Evolutionary conservation across 2,329 filamentous ascomycete genomes (phyloP).

Genomic region (Rosellinia necatrix): DNA sequence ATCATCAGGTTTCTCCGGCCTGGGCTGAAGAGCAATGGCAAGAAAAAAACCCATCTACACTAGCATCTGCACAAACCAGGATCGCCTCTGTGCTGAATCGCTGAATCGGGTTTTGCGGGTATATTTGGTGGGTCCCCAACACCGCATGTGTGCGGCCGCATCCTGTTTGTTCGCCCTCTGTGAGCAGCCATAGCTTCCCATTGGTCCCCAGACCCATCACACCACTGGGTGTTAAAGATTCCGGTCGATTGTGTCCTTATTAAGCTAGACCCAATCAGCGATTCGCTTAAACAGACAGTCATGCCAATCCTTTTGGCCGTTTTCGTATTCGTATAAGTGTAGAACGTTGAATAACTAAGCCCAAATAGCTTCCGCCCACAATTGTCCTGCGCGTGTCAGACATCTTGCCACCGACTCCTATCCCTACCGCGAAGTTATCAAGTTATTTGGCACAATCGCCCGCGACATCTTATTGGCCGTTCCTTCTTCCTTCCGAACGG

Average conservation of each 20-base stretch:
- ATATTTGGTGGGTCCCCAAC: background rate
- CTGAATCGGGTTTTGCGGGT: background rate
- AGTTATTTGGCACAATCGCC: too few relatives aligned
- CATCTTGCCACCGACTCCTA: slow-evolving; percentile 9
- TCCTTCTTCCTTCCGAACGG: background rate
- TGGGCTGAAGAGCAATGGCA: background rate
- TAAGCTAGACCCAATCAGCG: slow-evolving; percentile 1
- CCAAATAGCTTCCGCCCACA: too few relatives aligned
- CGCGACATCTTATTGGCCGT: background rate
- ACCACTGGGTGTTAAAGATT: slow-evolving; percentile 19
- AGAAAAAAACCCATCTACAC: too few relatives aligned
- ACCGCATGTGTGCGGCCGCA: background rate
- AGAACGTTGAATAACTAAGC: too few relatives aligned
- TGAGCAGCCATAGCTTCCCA: slow-evolving; percentile 8
- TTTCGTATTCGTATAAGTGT: slow-evolving; percentile 43
- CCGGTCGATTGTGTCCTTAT: slow-evolving; percentile 16
- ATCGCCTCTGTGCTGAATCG: background rate
- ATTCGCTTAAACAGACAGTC: slow-evolving; percentile 21
- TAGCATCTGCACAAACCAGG: background rate
- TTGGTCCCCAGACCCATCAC: slow-evolving; percentile 19
- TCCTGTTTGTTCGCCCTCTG: background rate
- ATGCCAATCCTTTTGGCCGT: background rate
- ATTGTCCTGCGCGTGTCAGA: background rate
- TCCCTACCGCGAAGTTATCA: too few relatives aligned
- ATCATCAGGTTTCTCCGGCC: slow-evolving; percentile 9